These are phyloP conservation scores for Penicillium verhagenii DNA, from an alignment of 495 filamentous ascomycete species.

Conservation along the genomic window DNA sequence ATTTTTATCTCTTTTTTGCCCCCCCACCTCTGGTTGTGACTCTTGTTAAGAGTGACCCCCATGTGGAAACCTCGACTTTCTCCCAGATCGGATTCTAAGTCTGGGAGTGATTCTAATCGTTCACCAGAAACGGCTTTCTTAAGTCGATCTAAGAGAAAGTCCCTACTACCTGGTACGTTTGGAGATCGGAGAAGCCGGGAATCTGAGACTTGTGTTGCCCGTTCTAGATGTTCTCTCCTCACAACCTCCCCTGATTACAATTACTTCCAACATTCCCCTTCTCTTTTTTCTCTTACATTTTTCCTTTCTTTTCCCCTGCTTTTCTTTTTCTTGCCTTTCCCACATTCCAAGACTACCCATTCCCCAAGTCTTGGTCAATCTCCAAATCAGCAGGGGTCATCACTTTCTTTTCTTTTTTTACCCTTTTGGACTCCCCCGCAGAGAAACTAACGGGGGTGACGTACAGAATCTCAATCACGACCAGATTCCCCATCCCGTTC, in stretches of 20 bases:
- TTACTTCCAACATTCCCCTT: background rate
- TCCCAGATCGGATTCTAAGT: slow-evolving; percentile 44
- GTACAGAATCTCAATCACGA: slow-evolving; percentile 33
- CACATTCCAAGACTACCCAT: background rate
- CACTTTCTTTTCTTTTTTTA: too few relatives aligned
- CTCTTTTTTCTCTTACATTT: background rate
- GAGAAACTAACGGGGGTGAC: slow-evolving; percentile 24
- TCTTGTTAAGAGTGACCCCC: slow-evolving; percentile 23
- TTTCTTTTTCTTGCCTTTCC: slow-evolving; percentile 2
- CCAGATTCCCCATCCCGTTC: slow-evolving; percentile 39
- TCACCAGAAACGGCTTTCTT: slow-evolving; percentile 39
- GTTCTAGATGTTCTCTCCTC: slow-evolving; percentile 15
- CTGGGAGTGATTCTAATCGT: slow-evolving; percentile 37
- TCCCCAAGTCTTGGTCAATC: background rate
- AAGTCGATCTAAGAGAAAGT: slow-evolving; percentile 41
- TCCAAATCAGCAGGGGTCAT: slow-evolving; percentile 10
- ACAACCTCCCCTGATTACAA: slow-evolving; percentile 3
- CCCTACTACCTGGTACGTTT: slow-evolving; percentile 33
- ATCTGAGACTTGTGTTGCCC: slow-evolving; percentile 1
- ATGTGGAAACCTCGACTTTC: slow-evolving; percentile 51
- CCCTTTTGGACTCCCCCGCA: too few relatives aligned
- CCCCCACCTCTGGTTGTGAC: slow-evolving; percentile 16
- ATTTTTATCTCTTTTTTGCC: slow-evolving; percentile 13
- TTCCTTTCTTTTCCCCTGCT: slow-evolving; percentile 5
- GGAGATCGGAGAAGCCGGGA: background rate